phyloP scores from a whole-genome alignment of 208 protist genomes.

The Trypanosoma platydactyli region DNA sequence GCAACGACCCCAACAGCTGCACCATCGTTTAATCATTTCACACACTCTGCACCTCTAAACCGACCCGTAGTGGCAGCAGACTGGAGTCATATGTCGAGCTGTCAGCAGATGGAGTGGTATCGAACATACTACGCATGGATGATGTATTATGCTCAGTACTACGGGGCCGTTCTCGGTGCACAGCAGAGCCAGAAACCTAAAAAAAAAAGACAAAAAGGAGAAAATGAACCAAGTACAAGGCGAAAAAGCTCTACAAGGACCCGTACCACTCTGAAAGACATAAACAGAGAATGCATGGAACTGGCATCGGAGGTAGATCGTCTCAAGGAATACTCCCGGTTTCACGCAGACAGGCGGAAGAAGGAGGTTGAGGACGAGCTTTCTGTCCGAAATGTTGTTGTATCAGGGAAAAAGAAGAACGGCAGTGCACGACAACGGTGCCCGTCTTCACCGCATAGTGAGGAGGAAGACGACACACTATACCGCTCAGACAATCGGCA shows the following conservation, averaged over 20 bases:
- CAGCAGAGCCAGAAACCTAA: conserved; percentile 14
- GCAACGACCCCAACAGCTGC: conserved; percentile 21
- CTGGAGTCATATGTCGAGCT: conserved; percentile 25
- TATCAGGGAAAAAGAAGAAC: neutral
- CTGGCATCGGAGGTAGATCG: conserved; percentile 20
- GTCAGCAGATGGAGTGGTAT: conserved; percentile 46
- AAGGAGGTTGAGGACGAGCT: no score
- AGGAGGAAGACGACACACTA: conserved; percentile 20
- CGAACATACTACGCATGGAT: conserved; percentile 62
- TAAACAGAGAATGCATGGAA: conserved; percentile 19
- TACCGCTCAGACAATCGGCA: conserved; percentile 24
- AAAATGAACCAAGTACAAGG: neutral
- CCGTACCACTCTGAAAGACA: conserved; percentile 1
- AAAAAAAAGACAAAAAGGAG: conserved; percentile 1
- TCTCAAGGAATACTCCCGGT: conserved; percentile 8
- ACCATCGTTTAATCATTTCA: conserved; percentile 15
- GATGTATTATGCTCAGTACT: conserved; percentile 67
- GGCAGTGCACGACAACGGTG: neutral
- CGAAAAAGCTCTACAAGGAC: neutral
- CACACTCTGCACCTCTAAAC: neutral
- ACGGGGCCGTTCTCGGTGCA: conserved; percentile 26
- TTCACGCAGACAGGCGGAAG: neutral
- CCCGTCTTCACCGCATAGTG: neutral
- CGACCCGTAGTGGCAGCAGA: neutral
- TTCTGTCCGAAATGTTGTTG: no score